A percentile compares a stretch with the other conserved stretches of the same genome.
Conservation (phyloP, 2,329 filamentous ascomycete genomes). For the Colletotrichum eleusines region DNA sequence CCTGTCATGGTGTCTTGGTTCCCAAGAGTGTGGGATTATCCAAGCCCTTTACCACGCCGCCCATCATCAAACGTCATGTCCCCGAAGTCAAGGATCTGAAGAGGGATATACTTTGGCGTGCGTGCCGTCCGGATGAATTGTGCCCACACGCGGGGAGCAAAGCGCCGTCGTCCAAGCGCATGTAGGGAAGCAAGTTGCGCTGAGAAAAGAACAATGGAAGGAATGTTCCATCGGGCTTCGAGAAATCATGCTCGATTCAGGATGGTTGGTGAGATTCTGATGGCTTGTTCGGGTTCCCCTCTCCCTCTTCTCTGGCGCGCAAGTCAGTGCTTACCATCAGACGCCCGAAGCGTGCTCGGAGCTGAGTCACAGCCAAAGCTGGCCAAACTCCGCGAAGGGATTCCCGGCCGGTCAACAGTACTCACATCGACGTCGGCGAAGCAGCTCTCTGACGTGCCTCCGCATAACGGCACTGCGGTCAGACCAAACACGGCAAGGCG, state of each 20-base stretch:
- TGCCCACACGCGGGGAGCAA: neutral
- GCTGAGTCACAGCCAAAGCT: neutral
- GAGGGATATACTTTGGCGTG: slow-evolving; percentile 8
- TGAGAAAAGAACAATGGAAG: neutral
- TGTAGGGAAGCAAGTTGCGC: slow-evolving; percentile 8
- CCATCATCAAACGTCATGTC: slow-evolving; percentile 26
- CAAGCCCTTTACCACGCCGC: slow-evolving; percentile 20
- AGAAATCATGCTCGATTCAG: slow-evolving; percentile 36
- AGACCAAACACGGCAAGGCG: slow-evolving; percentile 2
- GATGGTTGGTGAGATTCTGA: slow-evolving; percentile 8
- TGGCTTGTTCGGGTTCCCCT: neutral
- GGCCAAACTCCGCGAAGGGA: slow-evolving; percentile 24
- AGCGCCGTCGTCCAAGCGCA: slow-evolving; percentile 20
- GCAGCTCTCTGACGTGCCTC: slow-evolving; percentile 17
- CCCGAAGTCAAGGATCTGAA: slow-evolving; percentile 20
- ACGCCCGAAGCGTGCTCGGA: slow-evolving; percentile 2
- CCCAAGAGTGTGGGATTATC: slow-evolving; percentile 13
- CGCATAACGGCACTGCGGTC: neutral
- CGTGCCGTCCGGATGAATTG: slow-evolving; percentile 22
- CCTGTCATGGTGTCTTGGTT: slow-evolving; percentile 7
- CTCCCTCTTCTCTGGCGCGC: slow-evolving; percentile 4
- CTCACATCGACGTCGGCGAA: slow-evolving; percentile 33
- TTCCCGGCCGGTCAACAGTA: slow-evolving; percentile 29
- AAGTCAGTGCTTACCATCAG: slow-evolving; percentile 3
- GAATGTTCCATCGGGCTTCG: slow-evolving; percentile 29